phyloP scores from a whole-genome alignment of 2,329 filamentous ascomycete species.

The Myotisia sp. region DNA sequence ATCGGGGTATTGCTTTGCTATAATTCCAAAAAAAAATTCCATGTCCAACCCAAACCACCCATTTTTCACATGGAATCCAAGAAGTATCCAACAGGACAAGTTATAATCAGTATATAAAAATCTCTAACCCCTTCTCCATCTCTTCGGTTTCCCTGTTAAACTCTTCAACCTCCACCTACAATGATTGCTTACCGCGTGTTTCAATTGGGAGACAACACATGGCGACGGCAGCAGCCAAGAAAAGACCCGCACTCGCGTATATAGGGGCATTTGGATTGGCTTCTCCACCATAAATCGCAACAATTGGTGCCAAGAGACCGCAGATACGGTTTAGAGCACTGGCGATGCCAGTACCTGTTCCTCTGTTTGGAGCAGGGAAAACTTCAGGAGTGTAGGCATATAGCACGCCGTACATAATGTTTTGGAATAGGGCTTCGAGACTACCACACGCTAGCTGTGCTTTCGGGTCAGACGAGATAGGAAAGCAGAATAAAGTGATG shows the following conservation, averaged over 20 bases:
- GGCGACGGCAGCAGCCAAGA: constrained; percentile 32
- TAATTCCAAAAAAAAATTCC: too few species aligned
- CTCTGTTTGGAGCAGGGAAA: constrained; percentile 42
- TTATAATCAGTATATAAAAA: too few species aligned
- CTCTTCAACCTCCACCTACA: constrained; percentile 16
- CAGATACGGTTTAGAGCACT: constrained; percentile 33
- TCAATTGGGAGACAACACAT: constrained; percentile 35
- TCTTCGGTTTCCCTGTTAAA: not conserved
- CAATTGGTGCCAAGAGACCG: constrained; percentile 32
- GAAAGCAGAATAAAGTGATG: constrained; percentile 43
- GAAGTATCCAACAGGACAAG: too few species aligned
- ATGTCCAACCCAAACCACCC: too few species aligned
- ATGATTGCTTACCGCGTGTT: constrained; percentile 30
- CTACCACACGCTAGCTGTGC: constrained; percentile 40
- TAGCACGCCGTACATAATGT: constrained; percentile 43
- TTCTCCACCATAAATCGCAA: constrained; percentile 28
- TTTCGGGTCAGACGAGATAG: constrained; percentile 33
- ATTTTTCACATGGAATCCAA: too few species aligned
- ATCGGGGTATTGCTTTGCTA: too few species aligned
- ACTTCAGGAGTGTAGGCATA: constrained; percentile 47
- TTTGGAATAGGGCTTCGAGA: constrained; percentile 43
- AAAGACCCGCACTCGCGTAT: constrained; percentile 31
- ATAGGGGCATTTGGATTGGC: constrained; percentile 30
- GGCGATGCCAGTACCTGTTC: constrained; percentile 39
- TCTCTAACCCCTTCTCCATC: too few species aligned